Evolutionary conservation across 768 basidiomycete genomes (phyloP).

Genomic region (Mycena amicta): DNA sequence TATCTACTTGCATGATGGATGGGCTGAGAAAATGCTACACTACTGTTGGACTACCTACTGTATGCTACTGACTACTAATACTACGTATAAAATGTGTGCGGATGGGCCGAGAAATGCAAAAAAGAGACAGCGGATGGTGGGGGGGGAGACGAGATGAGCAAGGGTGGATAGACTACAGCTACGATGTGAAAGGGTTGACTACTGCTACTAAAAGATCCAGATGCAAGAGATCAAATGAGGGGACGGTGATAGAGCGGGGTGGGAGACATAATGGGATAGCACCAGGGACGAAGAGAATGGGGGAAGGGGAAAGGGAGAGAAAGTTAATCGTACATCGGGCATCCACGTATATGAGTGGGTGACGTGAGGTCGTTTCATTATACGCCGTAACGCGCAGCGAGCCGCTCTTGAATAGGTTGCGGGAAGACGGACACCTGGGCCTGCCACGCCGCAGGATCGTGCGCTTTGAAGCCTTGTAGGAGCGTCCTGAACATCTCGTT

Average conservation of each 20-base stretch:
- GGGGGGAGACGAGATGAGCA: not conserved
- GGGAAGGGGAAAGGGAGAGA: constrained; percentile 8
- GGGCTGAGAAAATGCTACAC: constrained; percentile 37
- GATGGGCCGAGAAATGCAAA: constrained; percentile 6
- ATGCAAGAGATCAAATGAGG: constrained; percentile 46
- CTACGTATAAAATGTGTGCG: constrained; percentile 45
- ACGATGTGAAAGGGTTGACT: constrained; percentile 27
- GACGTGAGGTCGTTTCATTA: constrained; percentile 38
- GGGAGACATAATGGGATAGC: not conserved
- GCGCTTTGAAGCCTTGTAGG: constrained; percentile 86
- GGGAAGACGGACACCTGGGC: constrained; percentile 84
- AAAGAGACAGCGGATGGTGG: constrained; percentile 4
- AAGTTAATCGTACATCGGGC: constrained; percentile 14
- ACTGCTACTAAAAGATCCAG: constrained; percentile 48
- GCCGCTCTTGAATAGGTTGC: constrained; percentile 83
- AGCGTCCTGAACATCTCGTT: constrained; percentile 94
- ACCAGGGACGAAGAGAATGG: constrained; percentile 4
- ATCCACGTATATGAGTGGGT: constrained; percentile 2
- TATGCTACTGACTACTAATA: constrained; percentile 44
- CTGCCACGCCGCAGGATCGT: constrained; percentile 84
- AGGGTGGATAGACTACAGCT: constrained; percentile 16
- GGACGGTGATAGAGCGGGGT: not conserved
- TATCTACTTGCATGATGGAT: constrained; percentile 56
- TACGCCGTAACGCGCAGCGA: constrained; percentile 86
- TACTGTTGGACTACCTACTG: constrained; percentile 31